These are phyloP conservation scores for Syncephalis plumigaleata DNA, from an alignment of 371 early-diverging fungal species.

Conservation along the genomic window DNA sequence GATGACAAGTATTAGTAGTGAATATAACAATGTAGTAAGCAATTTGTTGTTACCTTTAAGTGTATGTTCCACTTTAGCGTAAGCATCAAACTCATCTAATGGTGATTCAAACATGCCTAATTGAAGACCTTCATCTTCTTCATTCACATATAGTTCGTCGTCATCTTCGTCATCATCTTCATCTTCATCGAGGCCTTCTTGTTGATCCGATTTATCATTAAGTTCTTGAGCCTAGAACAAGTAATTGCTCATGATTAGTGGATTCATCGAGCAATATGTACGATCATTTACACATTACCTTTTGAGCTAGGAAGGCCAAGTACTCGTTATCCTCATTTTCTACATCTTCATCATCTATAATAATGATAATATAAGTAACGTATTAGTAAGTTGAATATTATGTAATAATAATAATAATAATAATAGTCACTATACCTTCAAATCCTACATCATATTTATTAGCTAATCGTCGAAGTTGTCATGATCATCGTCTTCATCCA, in stretches of 20 bases:
- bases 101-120: conserved; percentile 54
- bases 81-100: conserved; percentile 68
- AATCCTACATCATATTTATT: conserved; percentile 11
- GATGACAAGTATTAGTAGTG: no score
- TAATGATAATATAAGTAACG: no score
- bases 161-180: conserved; percentile 35
- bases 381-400: conserved; percentile 20
- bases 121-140: conserved; percentile 36
- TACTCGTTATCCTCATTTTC: conserved; percentile 38
- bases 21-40: no score
- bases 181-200: conserved; percentile 6
- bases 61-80: conserved; percentile 9
- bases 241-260: not conserved
- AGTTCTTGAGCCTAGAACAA: conserved; percentile 5
- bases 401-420: no score
- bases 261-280: no score
- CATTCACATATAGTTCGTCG: conserved; percentile 6
- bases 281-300: conserved; percentile 15
- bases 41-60: no score
- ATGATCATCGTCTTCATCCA: conserved; percentile 23
- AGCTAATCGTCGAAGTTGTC: conserved; percentile 5
- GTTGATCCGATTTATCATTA: no score
- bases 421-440: conserved; percentile 9
- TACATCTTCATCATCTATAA: conserved; percentile 34
- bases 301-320: conserved; percentile 38